Evolutionary conservation across 2,329 filamentous ascomycete species (phyloP), one percentile per base, ranked within the genome.

Genomic region (Colletotrichum destructivum): DNA sequence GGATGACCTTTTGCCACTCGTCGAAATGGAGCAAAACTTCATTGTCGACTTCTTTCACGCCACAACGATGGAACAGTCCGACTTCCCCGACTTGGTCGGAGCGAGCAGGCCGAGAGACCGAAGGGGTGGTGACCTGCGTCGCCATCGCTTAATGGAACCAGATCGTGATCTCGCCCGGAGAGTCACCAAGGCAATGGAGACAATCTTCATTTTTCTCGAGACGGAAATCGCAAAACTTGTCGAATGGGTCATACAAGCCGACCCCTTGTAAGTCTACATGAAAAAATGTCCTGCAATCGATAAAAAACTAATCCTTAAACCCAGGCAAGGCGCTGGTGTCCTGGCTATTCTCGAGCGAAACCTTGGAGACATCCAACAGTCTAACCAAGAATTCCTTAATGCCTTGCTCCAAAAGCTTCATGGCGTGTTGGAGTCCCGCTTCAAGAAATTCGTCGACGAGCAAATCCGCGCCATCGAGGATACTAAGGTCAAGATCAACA

Each of bases 401-500:
- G 92, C 90, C 62, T 86, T 93, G 2, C 84, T 98, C 3, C 93
- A 96, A 76, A 95, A 94, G 78, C 85, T 97, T 12, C 94, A 96
- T 75, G 88, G 90, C 67, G 89, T 89, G 52, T 86, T 98, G 21
- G 90, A 93, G 75, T 88, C 89, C 2, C 89, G 94, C 3, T 98
- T 98, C 84, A 91, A 88, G 73, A 94, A 94, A 74, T 98, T 98
- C 77, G 91, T 98, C 11, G 96, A 98, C 75, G 94, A 98, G 74
- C 96, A 99, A 80, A 93, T 98, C 71, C 93, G 94, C 35, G 95
- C 95, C 6, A 98, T 98, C 74, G 96, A 98, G 82, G 96, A 98
- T 73, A 98, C 95, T 49, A 98, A 98, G 83, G 96, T 99, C 81
- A 98, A 98, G 86, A 95, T 98, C 83, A 98, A 98, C 86, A 98